Percentiles rank a stretch among this genome's conserved stretches.
phyloP scores from a whole-genome alignment of 2,329 filamentous ascomycete species.

The Monilinia polystroma region DNA sequence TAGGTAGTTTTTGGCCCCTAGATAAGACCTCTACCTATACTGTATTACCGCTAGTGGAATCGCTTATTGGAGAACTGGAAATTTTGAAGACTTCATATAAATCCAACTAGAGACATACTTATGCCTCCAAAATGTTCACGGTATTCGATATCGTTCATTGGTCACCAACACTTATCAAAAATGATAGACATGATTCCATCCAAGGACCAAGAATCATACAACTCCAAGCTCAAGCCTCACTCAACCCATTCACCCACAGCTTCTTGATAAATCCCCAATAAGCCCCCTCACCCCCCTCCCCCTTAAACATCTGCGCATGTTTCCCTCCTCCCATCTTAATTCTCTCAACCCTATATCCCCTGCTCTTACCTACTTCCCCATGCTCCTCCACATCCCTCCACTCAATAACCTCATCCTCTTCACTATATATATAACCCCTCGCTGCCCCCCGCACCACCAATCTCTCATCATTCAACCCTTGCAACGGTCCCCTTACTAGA shows the following conservation, averaged over 20 bases:
- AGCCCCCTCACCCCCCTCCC: conserved; percentile 32
- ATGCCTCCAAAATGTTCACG: background rate
- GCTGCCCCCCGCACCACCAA: conserved; percentile 25
- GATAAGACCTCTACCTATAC: background rate
- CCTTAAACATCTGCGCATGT: conserved; percentile 36
- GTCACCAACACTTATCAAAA: background rate
- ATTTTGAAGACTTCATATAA: background rate
- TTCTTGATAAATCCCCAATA: conserved; percentile 35
- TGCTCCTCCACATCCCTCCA: conserved; percentile 26
- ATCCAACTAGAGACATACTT: background rate
- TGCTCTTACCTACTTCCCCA: conserved; percentile 23
- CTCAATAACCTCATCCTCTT: conserved; percentile 30
- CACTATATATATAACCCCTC: conserved; percentile 37
- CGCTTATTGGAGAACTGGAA: background rate
- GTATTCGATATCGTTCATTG: background rate
- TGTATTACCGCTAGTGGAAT: background rate
- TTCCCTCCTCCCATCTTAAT: conserved; percentile 26
- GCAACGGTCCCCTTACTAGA: conserved; percentile 33
- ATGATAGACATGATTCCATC: too few relatives aligned
- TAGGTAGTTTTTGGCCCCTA: background rate
- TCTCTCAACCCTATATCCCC: conserved; percentile 31
- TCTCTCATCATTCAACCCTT: conserved; percentile 28
- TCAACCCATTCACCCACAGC: conserved; percentile 26
- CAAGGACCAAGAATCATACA: background rate
- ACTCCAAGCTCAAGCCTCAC: background rate